Base-by-base conservation (phyloP, 805 yeast genomes). In the Ogataea minuta region DNA sequence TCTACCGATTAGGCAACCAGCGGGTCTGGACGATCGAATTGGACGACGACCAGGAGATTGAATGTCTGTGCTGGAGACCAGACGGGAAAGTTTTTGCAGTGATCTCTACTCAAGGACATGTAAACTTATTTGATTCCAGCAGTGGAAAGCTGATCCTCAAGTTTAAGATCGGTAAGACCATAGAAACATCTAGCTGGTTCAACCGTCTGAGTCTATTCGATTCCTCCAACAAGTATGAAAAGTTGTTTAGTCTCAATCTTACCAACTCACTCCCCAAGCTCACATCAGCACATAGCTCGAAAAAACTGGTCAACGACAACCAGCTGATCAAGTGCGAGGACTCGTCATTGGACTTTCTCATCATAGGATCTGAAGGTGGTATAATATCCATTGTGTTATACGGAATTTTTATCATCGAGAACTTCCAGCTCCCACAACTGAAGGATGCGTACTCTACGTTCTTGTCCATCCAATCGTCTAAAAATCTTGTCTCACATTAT, bases 371-470 rank as follows among this genome's bases (percentile, higher is more conserved):
- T 4, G 53, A 49, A n/a, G 46, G 35, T 24, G 59, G 56, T 7
- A 11, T 31, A 2, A 35, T 57, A 8, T 46, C 57, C 6, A 39
- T 59, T 7, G 53, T 63, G 2, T 45, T 64, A n/a, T 58, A 57
- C 33, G 66, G 66, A n/a, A 49, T 61, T 12, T 64, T 62, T 44
- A 52, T 57, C 3, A 46, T 63, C 14, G 64, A 59, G 21, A 46
- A 54, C 13, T 51, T 47, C 31, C 47, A 47, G 31, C 29, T 54
- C 16, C 47, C 53, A 2, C 52, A 41, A 21, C 36, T 48, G 15
- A 28, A 34, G 29, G 36, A 38, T 12, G 28, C 45, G 3, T 47
- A 46, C 39, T 49, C 48, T 9, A 36, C 43, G 20, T 46, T 52
- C 6, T 28, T 48, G 4, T 29, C 45, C 16, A 48, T 52, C 1